Conservation (phyloP, 306 rosid genomes). For the Delonix regia region DNA sequence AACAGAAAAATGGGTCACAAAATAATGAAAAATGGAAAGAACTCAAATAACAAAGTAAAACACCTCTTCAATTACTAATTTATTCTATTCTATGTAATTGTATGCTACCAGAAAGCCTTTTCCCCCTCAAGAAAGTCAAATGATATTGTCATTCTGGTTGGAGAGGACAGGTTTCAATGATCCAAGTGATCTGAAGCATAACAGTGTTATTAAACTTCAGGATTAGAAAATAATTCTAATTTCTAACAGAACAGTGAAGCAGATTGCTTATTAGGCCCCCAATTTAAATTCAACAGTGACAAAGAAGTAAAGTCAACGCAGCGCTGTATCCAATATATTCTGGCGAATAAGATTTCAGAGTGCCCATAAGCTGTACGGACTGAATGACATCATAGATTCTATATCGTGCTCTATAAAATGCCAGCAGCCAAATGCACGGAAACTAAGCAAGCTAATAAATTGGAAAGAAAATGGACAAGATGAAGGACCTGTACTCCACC, state of each 20-base stretch:
- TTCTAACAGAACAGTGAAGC: background rate
- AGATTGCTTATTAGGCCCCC: background rate
- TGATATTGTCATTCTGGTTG: background rate
- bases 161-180: background rate
- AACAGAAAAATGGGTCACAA: background rate
- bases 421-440: background rate
- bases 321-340: background rate
- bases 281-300: background rate
- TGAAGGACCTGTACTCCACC: slow-evolving; percentile 82
- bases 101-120: background rate
- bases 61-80: background rate
- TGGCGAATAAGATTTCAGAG: background rate
- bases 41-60: background rate
- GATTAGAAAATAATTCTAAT: background rate
- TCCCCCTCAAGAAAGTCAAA: background rate
- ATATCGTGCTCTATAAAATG: background rate
- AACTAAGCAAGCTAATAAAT: background rate
- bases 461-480: background rate
- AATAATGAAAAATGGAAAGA: background rate
- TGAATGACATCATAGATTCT: background rate
- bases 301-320: background rate
- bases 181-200: background rate
- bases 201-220: background rate
- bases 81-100: background rate
- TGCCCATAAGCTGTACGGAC: background rate